These are phyloP conservation scores for Phyllosticta ampelicida DNA, from an alignment of 2,329 filamentous ascomycete species.

Conservation along the genomic window DNA sequence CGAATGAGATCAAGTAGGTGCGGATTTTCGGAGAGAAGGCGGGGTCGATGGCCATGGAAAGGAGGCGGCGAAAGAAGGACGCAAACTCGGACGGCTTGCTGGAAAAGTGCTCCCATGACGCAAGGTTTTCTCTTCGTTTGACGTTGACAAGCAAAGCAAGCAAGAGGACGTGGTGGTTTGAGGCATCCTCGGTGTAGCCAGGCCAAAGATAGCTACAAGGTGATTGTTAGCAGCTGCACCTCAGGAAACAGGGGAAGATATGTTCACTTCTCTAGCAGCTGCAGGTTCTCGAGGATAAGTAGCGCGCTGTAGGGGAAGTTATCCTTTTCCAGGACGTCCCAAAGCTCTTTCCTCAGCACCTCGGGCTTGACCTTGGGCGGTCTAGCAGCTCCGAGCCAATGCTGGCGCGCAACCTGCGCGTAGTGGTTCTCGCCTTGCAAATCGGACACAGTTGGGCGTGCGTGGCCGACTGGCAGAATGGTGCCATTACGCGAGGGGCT, in stretches of 20 bases:
- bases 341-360: constrained; percentile 76
- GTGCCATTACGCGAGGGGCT: constrained; percentile 12
- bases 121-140: constrained; percentile 76
- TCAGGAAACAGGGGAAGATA: background rate
- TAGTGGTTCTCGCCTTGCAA: constrained; percentile 56
- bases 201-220: constrained; percentile 79
- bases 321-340: constrained; percentile 76
- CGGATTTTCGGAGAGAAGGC: constrained; percentile 41
- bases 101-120: constrained; percentile 77
- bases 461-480: constrained; percentile 21
- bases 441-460: constrained; percentile 56
- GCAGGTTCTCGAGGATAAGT: constrained; percentile 76
- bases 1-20: constrained; percentile 76
- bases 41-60: constrained; percentile 64
- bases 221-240: background rate
- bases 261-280: constrained; percentile 68
- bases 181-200: constrained; percentile 75
- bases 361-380: constrained; percentile 62
- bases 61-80: constrained; percentile 73
- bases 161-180: constrained; percentile 83
- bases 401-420: constrained; percentile 63
- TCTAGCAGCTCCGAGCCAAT: constrained; percentile 66
- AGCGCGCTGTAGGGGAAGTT: constrained; percentile 68
- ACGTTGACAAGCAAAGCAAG: constrained; percentile 78
- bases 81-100: constrained; percentile 75